A percentile compares a stretch with the other conserved stretches of the same genome.
Evolutionary conservation across 306 rosid genomes (phyloP).

Genomic region (Crotalaria pallida): DNA sequence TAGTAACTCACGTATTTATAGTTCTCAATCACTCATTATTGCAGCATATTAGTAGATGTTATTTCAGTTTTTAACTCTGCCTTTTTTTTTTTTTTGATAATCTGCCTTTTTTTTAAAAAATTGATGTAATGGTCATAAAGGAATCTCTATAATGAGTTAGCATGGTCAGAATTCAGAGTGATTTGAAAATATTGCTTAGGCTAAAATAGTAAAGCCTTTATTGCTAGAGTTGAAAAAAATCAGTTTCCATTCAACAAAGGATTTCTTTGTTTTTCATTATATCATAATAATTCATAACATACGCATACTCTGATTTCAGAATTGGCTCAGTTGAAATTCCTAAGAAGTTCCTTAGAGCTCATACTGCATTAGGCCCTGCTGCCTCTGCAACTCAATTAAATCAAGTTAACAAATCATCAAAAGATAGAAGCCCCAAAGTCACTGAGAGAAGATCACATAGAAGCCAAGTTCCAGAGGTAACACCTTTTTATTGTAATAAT

Average conservation of each 20-base stretch:
- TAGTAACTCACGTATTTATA: not conserved
- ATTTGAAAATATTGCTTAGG: conserved; percentile 13
- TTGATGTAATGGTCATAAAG: not conserved
- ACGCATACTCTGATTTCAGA: conserved; percentile 30
- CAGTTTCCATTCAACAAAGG: not conserved
- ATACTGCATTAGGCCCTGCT: conserved; percentile 44
- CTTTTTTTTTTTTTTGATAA: not conserved
- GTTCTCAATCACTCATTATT: not conserved
- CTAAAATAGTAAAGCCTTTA: conserved; percentile 3
- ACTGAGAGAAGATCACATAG: conserved; percentile 65
- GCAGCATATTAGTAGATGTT: not conserved
- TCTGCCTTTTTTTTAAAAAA: too few species aligned
- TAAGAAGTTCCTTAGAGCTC: conserved; percentile 52
- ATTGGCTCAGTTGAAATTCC: conserved; percentile 58
- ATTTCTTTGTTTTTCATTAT: conserved; percentile 8
- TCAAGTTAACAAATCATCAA: conserved; percentile 43
- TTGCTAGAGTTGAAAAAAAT: conserved; percentile 1
- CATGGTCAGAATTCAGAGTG: not conserved
- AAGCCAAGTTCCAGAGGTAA: conserved; percentile 67
- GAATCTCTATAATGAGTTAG: conserved; percentile 1
- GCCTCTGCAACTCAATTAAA: conserved; percentile 43
- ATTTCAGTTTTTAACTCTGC: not conserved
- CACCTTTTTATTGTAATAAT: not conserved
- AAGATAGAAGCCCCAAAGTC: conserved; percentile 70
- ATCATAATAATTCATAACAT: not conserved